Evolutionary conservation across 345 rosid species (phyloP), one percentile per base, ranked within the genome.

Genomic region (Syzygium aromaticum): DNA sequence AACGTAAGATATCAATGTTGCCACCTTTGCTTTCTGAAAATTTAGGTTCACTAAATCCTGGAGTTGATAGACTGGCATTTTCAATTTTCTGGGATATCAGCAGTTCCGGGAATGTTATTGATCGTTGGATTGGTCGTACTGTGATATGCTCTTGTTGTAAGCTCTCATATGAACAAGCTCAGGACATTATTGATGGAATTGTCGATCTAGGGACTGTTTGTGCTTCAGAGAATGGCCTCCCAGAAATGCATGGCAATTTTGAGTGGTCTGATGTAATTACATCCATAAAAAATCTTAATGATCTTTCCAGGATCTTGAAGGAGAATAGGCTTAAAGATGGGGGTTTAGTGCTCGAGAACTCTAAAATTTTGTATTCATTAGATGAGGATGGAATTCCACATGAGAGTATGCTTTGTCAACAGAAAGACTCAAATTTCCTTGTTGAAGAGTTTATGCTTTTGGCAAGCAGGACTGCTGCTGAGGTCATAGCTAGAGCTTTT

Each of bases 401-500:
- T 52, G 98, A 96, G 84, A 92, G 93, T 86, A 87, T 88, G 89
- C 89, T 92, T 84, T 90, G 82, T 63, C 92, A 88, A 78, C 86
- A 63, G 86, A 92, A 87, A 85, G 94, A 91, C 87, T 96, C 97
- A 5, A 93, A 93, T 86, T 91, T 93, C 88, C 92, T 97, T 52
- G 96, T 97, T 73, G 98, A 95, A 94, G 99, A 97, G 93, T 95
- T 97, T 85, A 96, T 97, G 99, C 98, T 97, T 88, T 91, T 97
- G 91, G 99, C 99, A 19, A 97, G 95, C 87, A 90, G 82, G 85
- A 96, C 99, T 23, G 96, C 96, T 22, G 99, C 99, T 86, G 98
- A 97, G 92, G 92, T 97, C 89, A 94, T 94, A 87, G 93, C 94
- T 78, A 93, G 95, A 92, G 96, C 97, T 90, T 96, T 93, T 91